Conservation (phyloP, 2,329 filamentous ascomycete species). For the Leptographium wingfieldii region DNA sequence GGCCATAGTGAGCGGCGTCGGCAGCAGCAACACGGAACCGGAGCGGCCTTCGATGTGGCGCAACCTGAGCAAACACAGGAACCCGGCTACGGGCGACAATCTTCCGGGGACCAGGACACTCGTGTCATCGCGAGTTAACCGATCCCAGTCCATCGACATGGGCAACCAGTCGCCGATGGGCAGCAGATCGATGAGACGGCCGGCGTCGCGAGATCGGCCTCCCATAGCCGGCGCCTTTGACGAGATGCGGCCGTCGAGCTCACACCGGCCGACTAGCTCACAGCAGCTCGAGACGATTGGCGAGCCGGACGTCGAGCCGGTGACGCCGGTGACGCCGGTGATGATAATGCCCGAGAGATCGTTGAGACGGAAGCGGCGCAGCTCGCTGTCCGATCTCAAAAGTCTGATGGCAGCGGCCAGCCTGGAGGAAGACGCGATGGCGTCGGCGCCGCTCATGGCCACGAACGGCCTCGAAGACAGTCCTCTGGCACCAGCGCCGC, state of each 20-base stretch:
- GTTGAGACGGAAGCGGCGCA: conserved; percentile 71
- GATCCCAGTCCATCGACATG: conserved; percentile 69
- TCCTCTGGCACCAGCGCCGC: conserved; percentile 17
- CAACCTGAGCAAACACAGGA: conserved; percentile 72
- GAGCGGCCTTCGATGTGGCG: conserved; percentile 73
- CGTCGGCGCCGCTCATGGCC: conserved; percentile 36
- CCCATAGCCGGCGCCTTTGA: conserved; percentile 51
- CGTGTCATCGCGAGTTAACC: conserved; percentile 34
- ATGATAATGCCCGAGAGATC: conserved; percentile 24
- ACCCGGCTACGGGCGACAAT: conserved; percentile 44
- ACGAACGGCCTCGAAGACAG: conserved; percentile 8
- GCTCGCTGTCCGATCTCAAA: conserved; percentile 77
- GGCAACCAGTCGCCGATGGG: conserved; percentile 30
- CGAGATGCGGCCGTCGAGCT: conserved; percentile 23
- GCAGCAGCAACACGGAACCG: conserved; percentile 26
- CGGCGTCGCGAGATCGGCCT: conserved; percentile 46
- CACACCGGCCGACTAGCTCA: conserved; percentile 42
- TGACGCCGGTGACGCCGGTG: conserved; percentile 21
- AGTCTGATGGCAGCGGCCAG: conserved; percentile 48
- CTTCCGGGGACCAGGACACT: conserved; percentile 48
- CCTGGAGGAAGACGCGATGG: conserved; percentile 24
- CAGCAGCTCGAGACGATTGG: conserved; percentile 46
- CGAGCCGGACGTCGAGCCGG: conserved; percentile 34
- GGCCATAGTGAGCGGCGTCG: background rate
- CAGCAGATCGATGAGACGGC: conserved; percentile 35